Evolutionary conservation across 2,329 filamentous ascomycete genomes (phyloP).

Genomic region (Bisporella sp.): DNA sequence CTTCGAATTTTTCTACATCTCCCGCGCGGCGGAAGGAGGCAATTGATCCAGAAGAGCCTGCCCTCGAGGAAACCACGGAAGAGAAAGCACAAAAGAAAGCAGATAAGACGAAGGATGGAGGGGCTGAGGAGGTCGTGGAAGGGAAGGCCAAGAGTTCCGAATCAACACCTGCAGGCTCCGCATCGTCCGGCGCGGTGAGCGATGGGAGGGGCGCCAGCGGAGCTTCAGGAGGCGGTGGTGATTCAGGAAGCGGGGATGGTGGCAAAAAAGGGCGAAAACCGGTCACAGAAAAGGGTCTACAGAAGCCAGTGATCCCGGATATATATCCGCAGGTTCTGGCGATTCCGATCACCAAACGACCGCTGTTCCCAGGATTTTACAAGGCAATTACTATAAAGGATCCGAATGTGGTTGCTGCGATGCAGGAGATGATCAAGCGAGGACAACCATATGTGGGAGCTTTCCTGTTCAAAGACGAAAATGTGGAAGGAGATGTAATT

Average conservation of each 20-base stretch:
- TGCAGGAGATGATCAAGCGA: conserved; percentile 93
- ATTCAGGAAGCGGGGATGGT: conserved; percentile 42
- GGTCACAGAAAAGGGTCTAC: conserved; percentile 61
- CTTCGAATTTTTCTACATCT: conserved; percentile 40
- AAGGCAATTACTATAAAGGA: conserved; percentile 97
- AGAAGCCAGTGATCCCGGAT: conserved; percentile 86
- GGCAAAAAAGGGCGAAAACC: conserved; percentile 65
- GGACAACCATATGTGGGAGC: conserved; percentile 96
- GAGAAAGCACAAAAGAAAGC: conserved; percentile 33
- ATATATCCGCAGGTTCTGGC: conserved; percentile 97
- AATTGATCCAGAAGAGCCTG: conserved; percentile 33
- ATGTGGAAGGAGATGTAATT: conserved; percentile 89
- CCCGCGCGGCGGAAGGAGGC: conserved; percentile 43
- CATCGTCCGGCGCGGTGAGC: conserved; percentile 20
- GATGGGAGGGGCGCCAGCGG: conserved; percentile 23
- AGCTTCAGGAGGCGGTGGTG: conserved; percentile 19
- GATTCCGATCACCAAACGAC: conserved; percentile 88
- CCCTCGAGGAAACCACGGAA: conserved; percentile 33
- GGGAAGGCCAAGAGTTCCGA: conserved; percentile 24
- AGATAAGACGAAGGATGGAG: conserved; percentile 27
- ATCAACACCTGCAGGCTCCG: conserved; percentile 13
- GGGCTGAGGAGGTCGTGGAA: conserved; percentile 37
- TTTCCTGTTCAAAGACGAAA: conserved; percentile 95
- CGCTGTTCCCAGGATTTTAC: conserved; percentile 95
- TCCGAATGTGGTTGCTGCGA: conserved; percentile 81